Conservation (phyloP, 1,284 basidiomycete species). For the Fomes fomentarius region DNA sequence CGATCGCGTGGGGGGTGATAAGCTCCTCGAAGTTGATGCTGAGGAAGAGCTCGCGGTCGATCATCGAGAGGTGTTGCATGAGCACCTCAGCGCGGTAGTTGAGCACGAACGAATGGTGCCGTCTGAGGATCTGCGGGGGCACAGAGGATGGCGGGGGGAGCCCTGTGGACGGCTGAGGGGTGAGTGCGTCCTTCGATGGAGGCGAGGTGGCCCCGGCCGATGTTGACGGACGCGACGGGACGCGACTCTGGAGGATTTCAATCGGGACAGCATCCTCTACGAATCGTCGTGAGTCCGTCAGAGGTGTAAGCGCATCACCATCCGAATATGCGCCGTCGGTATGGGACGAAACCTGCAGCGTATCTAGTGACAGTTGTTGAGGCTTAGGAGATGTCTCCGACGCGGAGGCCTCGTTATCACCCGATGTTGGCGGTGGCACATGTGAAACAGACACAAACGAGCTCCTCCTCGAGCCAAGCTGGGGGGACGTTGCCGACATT, state of each 20-base stretch:
- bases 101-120: conserved; percentile 71
- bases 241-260: conserved; percentile 66
- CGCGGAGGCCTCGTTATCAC: too few species aligned
- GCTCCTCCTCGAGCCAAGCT: conserved; percentile 14
- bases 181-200: conserved; percentile 17
- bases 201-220: conserved; percentile 35
- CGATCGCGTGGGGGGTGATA: conserved; percentile 69
- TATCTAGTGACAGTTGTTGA: conserved; percentile 18
- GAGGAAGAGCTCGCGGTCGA: conserved; percentile 86
- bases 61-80: conserved; percentile 83
- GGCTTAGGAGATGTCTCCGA: too few species aligned
- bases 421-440: neutral
- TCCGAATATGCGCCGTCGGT: conserved; percentile 13
- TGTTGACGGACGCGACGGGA: conserved; percentile 44
- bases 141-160: conserved; percentile 17
- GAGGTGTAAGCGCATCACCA: conserved; percentile 34
- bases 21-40: conserved; percentile 85
- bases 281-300: conserved; percentile 50
- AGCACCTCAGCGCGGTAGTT: conserved; percentile 61
- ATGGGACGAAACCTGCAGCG: conserved; percentile 12
- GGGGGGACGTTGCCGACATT: conserved; percentile 18
- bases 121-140: conserved; percentile 31
- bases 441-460: conserved; percentile 19
- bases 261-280: conserved; percentile 64
- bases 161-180: conserved; percentile 29